Base-by-base conservation (phyloP, 176 grass and related monocot species). In the Oryza meyeriana region DNA sequence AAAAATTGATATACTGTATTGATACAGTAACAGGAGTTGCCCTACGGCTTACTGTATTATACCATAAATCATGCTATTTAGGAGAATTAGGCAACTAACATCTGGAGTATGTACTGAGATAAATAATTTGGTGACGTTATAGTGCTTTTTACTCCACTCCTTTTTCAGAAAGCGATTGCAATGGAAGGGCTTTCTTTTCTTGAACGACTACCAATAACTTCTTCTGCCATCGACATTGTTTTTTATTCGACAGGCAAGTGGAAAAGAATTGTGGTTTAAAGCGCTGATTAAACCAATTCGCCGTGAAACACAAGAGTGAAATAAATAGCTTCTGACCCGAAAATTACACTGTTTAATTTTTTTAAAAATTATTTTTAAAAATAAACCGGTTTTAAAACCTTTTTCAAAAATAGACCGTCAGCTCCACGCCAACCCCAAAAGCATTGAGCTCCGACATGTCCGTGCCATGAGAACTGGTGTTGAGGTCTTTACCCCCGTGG, bases 81-180 rank as follows among this genome's bases (percentile, higher is more conserved):
- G n/a, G 55, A 59, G 20, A 59, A 59, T 59, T 25, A 3, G 13
- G 55, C 24, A 25, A 59, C 22, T 59, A 58, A 11, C n/a, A 25
- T 59, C 11, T 24, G n/a, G 55, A 59, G 55, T 58, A 59, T 59
- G 8, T 59, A 59, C 22, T 59, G 20, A 11, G 22, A 25, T 59
- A 24, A 59, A 10, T 59, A 59, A 59, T 66, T 47, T 22, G 31
- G 36, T 36, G 71, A 58, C 33, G 63, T 68, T n/a, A 32, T 26
- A 11, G 12, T 38, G 38, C 28, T 45, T 78, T 42, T 14, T 35
- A 16, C 32, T 67, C 66, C 28, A 72, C 29, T 31, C 10, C n/a
- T 50, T 79, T 85, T 22, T 0, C 20, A 84, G 44, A 84, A 22
- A 66, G 75, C 31, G 41, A 75, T 5, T 39, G 33, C 9, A 80